These are phyloP conservation scores for Neospora caninum DNA, from an alignment of 169 alveolate species.

Conservation along the genomic window DNA sequence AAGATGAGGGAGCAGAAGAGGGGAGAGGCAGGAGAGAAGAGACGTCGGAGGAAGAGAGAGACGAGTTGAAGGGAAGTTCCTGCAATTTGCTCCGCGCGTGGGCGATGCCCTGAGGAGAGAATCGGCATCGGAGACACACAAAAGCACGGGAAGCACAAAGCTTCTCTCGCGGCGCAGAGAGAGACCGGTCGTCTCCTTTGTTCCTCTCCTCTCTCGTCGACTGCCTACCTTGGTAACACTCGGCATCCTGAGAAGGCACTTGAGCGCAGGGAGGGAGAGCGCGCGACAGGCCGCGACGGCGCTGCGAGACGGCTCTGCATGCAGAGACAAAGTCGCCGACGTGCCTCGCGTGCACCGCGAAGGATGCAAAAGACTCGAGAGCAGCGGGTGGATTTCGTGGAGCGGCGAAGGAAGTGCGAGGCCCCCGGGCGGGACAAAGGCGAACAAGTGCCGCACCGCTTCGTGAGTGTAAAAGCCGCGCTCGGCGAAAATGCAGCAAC, in stretches of 20 bases:
- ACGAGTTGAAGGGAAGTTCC: background rate
- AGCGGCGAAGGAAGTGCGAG: background rate
- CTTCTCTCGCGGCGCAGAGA: background rate
- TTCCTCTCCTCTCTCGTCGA: background rate
- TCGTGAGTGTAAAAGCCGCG: background rate
- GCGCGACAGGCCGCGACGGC: background rate
- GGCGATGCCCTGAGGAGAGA: background rate
- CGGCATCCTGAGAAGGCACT: background rate
- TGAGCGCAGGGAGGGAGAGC: background rate
- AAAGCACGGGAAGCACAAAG: background rate
- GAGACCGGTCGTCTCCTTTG: background rate
- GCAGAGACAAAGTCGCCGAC: background rate
- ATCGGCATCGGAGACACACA: background rate
- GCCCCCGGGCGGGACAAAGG: background rate
- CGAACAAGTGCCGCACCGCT: background rate
- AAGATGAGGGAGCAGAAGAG: background rate
- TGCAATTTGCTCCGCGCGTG: background rate
- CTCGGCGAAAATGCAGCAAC: background rate
- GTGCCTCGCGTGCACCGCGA: background rate
- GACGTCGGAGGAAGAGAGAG: background rate
- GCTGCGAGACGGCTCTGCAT: background rate
- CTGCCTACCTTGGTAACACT: background rate
- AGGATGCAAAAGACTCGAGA: background rate
- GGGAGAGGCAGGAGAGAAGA: background rate
- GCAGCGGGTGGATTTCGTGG: background rate